Percentiles rank a stretch among this genome's conserved stretches.
phyloP scores from a whole-genome alignment of 1,284 basidiomycete genomes.

The Heterobasidion occidentale region DNA sequence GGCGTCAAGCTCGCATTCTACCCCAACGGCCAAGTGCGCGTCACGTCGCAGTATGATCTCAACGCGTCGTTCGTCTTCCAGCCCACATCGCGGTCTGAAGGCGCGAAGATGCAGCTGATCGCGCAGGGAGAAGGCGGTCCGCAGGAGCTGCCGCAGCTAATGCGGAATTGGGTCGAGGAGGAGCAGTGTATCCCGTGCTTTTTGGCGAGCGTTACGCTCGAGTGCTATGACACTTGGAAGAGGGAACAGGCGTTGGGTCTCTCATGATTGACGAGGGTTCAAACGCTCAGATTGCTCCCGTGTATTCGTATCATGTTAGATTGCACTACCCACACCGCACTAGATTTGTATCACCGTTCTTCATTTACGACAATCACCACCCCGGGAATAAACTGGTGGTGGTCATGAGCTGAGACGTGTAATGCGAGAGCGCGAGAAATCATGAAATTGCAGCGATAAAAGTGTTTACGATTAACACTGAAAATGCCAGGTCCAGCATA shows the following conservation, averaged over 20 bases:
- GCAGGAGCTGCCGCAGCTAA: constrained; percentile 55
- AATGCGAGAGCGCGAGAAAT: too few relatives aligned
- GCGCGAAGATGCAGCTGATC: constrained; percentile 58
- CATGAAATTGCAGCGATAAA: too few relatives aligned
- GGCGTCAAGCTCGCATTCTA: constrained; percentile 83
- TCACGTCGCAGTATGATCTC: constrained; percentile 76
- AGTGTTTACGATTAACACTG: too few relatives aligned
- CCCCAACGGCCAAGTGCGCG: constrained; percentile 74
- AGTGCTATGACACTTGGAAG: constrained; percentile 51
- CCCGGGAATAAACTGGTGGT: too few relatives aligned
- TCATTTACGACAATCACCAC: too few relatives aligned
- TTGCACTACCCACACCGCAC: too few relatives aligned
- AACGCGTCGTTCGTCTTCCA: constrained; percentile 67
- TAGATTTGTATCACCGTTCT: too few relatives aligned
- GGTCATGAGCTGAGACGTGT: too few relatives aligned
- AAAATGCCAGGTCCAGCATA: too few relatives aligned
- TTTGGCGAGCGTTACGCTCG: constrained; percentile 65
- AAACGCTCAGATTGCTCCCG: too few relatives aligned
- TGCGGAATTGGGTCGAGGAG: constrained; percentile 67
- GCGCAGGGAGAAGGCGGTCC: constrained; percentile 63
- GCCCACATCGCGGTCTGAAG: constrained; percentile 30
- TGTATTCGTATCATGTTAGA: too few relatives aligned
- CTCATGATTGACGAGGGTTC: too few relatives aligned
- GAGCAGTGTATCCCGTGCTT: constrained; percentile 73
- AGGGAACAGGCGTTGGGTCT: constrained; percentile 8